A percentile compares a stretch with the other conserved stretches of the same genome.
Evolutionary conservation across 2,329 filamentous ascomycete species (phyloP).

Genomic region (Penicillium sp.): DNA sequence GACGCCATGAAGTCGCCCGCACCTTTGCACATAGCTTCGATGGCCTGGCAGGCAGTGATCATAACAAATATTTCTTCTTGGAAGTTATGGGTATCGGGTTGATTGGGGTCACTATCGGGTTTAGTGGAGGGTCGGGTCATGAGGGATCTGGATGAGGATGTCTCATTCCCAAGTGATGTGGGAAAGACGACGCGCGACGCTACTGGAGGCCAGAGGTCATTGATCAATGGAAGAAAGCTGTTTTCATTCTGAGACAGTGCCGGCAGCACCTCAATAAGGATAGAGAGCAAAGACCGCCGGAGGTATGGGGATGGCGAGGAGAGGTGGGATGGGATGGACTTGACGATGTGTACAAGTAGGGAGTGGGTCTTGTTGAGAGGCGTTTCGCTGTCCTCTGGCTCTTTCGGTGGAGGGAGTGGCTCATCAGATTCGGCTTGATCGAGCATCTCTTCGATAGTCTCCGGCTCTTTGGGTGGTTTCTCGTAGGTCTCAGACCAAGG

Average conservation of each 20-base stretch:
- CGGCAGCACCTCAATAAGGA: conserved; percentile 68
- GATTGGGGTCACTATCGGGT: conserved; percentile 59
- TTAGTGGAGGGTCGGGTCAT: conserved; percentile 12
- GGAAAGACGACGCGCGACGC: conserved; percentile 35
- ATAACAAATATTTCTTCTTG: conserved; percentile 51
- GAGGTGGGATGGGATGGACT: conserved; percentile 83
- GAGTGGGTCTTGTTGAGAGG: conserved; percentile 70
- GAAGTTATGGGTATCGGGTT: conserved; percentile 22
- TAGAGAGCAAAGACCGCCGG: conserved; percentile 69
- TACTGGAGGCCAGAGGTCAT: conserved; percentile 84
- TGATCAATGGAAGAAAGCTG: conserved; percentile 80
- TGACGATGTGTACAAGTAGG: conserved; percentile 76
- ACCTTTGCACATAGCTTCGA: conserved; percentile 63
- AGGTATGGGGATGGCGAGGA: conserved; percentile 77
- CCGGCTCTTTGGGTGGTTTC: conserved; percentile 23
- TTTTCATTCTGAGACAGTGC: conserved; percentile 72
- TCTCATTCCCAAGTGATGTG: conserved; percentile 52
- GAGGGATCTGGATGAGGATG: conserved; percentile 37
- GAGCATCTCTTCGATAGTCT: conserved; percentile 34
- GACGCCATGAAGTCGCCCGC: conserved; percentile 78
- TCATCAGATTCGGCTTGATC: conserved; percentile 34
- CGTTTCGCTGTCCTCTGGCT: conserved; percentile 54
- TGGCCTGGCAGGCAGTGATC: conserved; percentile 63
- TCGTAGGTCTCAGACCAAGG: conserved; percentile 32
- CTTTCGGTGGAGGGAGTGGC: conserved; percentile 36